Evolutionary conservation across 352 stramenopile species (phyloP), one percentile per base, ranked within the genome.

Genomic region (Phytophthora rubi): DNA sequence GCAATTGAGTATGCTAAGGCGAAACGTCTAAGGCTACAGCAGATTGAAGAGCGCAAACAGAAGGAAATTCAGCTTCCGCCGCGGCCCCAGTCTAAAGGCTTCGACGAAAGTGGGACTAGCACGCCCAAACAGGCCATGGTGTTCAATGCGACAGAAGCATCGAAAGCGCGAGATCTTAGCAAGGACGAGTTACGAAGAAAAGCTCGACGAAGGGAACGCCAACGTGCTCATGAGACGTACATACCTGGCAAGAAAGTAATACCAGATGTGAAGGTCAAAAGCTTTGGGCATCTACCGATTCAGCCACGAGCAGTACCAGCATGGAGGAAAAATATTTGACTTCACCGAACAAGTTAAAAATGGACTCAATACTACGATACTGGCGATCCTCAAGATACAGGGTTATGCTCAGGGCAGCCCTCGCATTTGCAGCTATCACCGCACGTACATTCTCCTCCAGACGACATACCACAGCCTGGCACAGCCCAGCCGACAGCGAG

Each of bases 321-420:
- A 37, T 92, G 86, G 83, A 77, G 81, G 18, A 80, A 76, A 48
- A 85, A 90, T 45, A 72, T 90, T 42, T 86, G 55, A 66, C 47
- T 42, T 45, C 6, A 47, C 53, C 15, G 12, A 42, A 55, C 39
- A 28, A 52, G 23, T 63, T 59, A 65, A 62, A 61, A 45, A 57
- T 56, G 62, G 18, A n/a, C 7, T 23, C 18, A 12, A 15, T 8
- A 68, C 56, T 26, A 67, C 47, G 18, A 70, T 66, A 51, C 33
- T 42, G 12, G 49, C 0, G 16, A 42, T 23, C n/a, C 9, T 77
- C 59, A 79, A 12, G 75, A 65, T 9, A 4, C 68, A 9, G 88
- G 88, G 51, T 95, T 93, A 67, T 95, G 88, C 62, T 88, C 65
- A 21, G 88, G 86, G 70, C 88, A 96, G 13, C 88, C 88, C 18